Evolutionary conservation across 495 filamentous ascomycete species (phyloP).

Genomic region (Talaromyces proteolyticus): DNA sequence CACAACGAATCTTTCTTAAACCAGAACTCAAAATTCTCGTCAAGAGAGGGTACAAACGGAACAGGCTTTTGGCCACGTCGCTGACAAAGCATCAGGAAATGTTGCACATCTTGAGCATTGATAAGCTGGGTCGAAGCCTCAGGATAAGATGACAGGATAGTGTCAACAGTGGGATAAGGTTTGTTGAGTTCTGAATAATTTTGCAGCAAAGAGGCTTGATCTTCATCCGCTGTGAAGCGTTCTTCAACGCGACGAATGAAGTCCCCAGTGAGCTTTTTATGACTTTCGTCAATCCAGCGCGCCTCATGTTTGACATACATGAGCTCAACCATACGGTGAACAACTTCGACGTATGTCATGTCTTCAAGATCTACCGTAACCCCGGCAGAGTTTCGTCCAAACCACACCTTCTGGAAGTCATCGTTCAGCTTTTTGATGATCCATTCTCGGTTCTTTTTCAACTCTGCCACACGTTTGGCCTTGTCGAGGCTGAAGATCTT

Average conservation of each 20-base stretch:
- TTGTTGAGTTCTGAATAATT: conserved; percentile 4
- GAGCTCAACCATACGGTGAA: conserved; percentile 22
- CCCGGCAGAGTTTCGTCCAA: conserved; percentile 19
- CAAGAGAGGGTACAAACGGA: conserved; percentile 27
- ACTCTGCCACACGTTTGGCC: conserved; percentile 16
- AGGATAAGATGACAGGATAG: conserved; percentile 11
- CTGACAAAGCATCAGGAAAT: conserved; percentile 23
- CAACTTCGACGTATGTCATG: conserved; percentile 33
- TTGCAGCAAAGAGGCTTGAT: conserved; percentile 11
- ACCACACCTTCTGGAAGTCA: conserved; percentile 36
- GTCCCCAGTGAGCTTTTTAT: conserved; percentile 17
- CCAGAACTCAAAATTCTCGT: conserved; percentile 35
- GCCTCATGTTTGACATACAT: conserved; percentile 28
- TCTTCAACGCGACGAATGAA: conserved; percentile 22
- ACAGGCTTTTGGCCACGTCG: conserved; percentile 27
- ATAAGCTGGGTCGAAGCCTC: conserved; percentile 16
- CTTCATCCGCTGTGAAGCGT: conserved; percentile 11
- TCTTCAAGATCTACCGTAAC: conserved; percentile 23
- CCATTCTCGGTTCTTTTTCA: conserved; percentile 15
- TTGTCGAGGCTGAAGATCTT: conserved; percentile 26
- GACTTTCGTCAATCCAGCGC: conserved; percentile 32
- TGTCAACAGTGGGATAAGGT: conserved; percentile 4
- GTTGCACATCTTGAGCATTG: conserved; percentile 25
- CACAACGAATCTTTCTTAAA: conserved; percentile 42
- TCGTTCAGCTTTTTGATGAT: conserved; percentile 27